Conservation (phyloP, 306 rosid genomes). For the Alnus glutinosa region DNA sequence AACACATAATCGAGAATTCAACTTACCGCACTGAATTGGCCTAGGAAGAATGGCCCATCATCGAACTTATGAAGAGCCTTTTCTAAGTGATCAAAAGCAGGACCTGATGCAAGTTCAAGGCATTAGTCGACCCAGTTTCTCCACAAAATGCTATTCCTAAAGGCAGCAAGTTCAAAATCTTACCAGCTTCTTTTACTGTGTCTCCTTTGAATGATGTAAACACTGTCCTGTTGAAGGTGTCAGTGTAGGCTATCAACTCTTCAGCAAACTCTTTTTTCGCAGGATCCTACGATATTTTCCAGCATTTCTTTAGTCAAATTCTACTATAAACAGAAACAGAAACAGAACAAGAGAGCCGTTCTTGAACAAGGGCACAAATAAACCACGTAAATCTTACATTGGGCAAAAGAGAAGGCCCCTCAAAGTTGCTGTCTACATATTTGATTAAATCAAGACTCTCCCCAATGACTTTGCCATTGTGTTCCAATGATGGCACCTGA, state of each 20-base stretch:
- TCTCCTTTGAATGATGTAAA: conserved; percentile 42
- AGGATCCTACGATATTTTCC: conserved; percentile 46
- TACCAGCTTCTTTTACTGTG: conserved; percentile 43
- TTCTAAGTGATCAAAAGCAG: conserved; percentile 74
- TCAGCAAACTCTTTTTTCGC: conserved; percentile 50
- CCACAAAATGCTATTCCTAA: neutral
- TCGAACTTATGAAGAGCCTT: conserved; percentile 67
- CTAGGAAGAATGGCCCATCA: conserved; percentile 77
- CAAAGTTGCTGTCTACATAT: conserved; percentile 60
- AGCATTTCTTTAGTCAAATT: neutral
- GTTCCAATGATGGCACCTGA: conserved; percentile 90
- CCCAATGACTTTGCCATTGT: conserved; percentile 73
- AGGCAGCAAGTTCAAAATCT: conserved; percentile 24
- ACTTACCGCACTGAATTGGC: conserved; percentile 64
- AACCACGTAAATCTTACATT: conserved; percentile 38
- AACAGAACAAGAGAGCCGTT: neutral
- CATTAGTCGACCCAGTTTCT: conserved; percentile 1
- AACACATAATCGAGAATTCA: too few relatives aligned
- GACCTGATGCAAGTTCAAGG: conserved; percentile 34
- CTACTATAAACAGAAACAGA: neutral
- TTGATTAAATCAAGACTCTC: conserved; percentile 89
- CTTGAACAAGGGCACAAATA: neutral
- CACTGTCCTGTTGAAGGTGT: conserved; percentile 38
- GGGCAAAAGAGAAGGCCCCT: conserved; percentile 62
- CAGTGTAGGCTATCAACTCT: conserved; percentile 48